A percentile compares a stretch with the other conserved stretches of the same genome.
These are phyloP conservation scores for Pseudonitzschia multistriata DNA, from an alignment of 108 stramenopile species.

Conservation along the genomic window DNA sequence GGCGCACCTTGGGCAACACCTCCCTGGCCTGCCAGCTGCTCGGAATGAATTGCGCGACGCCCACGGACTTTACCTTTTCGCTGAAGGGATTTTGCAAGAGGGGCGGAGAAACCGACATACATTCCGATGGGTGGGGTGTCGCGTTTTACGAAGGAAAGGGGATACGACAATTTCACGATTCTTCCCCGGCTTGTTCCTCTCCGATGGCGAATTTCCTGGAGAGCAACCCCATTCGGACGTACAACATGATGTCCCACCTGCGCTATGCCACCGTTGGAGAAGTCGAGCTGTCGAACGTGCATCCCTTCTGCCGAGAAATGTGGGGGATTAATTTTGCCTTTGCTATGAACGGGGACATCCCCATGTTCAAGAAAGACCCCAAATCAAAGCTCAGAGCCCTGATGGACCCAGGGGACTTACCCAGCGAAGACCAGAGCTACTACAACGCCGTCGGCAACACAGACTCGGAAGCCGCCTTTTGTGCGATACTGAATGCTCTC, in stretches of 20 bases:
- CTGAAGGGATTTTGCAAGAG: constrained; percentile 78
- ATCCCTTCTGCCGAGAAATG: constrained; percentile 88
- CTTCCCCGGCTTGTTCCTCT: constrained; percentile 51
- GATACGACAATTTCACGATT: constrained; percentile 67
- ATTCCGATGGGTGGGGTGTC: constrained; percentile 88
- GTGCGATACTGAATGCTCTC: constrained; percentile 86
- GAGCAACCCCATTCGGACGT: constrained; percentile 51
- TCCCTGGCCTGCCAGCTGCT: constrained; percentile 63
- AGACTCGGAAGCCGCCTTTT: constrained; percentile 90
- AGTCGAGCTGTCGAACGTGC: constrained; percentile 84
- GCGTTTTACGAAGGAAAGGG: constrained; percentile 55
- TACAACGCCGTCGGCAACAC: constrained; percentile 86
- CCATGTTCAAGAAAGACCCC: constrained; percentile 49
- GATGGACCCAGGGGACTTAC: constrained; percentile 14
- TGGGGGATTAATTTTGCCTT: constrained; percentile 84
- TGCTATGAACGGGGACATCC: constrained; percentile 92
- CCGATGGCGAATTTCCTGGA: constrained; percentile 68
- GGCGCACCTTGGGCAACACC: too few species aligned
- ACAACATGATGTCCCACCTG: constrained; percentile 90
- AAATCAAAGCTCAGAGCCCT: not conserved
- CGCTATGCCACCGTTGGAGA: constrained; percentile 86
- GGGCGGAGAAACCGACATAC: constrained; percentile 83
- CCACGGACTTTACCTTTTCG: constrained; percentile 81
- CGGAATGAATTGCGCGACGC: constrained; percentile 72
- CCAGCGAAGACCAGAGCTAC: constrained; percentile 22